These are phyloP conservation scores for Kernera saxatilis DNA, from an alignment of 345 rosid species.

Conservation along the genomic window DNA sequence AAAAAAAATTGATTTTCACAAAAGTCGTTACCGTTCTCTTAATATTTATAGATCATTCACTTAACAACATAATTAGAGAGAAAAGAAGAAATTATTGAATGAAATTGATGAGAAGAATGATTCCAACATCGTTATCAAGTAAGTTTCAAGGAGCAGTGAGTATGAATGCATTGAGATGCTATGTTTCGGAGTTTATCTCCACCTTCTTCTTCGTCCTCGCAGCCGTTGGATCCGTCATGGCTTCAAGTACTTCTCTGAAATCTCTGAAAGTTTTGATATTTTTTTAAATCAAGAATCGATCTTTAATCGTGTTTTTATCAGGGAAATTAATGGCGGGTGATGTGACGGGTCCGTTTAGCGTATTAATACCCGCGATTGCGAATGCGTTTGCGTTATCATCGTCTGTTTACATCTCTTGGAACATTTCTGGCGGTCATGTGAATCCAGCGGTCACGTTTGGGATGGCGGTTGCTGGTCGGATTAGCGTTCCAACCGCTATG, in stretches of 20 bases:
- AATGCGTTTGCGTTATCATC: constrained; percentile 68
- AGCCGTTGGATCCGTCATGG: constrained; percentile 82
- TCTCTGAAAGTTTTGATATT: background rate
- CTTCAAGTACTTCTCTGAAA: constrained; percentile 42
- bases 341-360: constrained; percentile 49
- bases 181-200: constrained; percentile 86
- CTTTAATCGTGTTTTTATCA: background rate
- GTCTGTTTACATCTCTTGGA: constrained; percentile 55
- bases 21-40: constrained; percentile 12
- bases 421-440: constrained; percentile 77
- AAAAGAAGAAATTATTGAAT: background rate
- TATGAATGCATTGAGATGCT: constrained; percentile 54
- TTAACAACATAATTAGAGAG: background rate
- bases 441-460: constrained; percentile 91
- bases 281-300: background rate
- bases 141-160: constrained; percentile 26
- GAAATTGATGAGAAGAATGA: constrained; percentile 41
- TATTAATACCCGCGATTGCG: constrained; percentile 57
- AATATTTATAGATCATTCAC: constrained; percentile 17
- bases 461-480: constrained; percentile 75
- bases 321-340: constrained; percentile 65
- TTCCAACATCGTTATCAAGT: constrained; percentile 33
- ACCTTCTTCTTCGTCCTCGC: constrained; percentile 80
- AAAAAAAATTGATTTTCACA: background rate
- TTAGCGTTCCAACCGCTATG: constrained; percentile 67